Base-by-base conservation (phyloP, 768 basidiomycete genomes). In the Tremella fuciformis region DNA sequence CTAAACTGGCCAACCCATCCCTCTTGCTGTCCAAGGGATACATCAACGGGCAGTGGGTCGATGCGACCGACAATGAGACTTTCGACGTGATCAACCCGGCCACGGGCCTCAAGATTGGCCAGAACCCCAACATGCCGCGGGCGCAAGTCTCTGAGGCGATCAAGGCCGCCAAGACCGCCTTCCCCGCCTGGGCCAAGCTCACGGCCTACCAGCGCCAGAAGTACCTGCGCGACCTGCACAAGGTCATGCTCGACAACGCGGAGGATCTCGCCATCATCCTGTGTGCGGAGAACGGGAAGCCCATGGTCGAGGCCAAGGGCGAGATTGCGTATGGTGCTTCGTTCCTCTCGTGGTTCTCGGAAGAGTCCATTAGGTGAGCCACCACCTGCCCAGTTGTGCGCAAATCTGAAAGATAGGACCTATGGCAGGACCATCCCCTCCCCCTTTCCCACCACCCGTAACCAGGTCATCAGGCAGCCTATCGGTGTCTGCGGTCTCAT, bases 61-160 rank as follows among this genome's bases (percentile, higher is more conserved):
- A 47, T 38, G 42, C 57, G 0, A 46, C 38, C 15, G 63, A 59
- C 13, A 62, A 55, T 6, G 53, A 53, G n/a, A 66, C 66, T 6
- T 69, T 71, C 55, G 49, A 59, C 13, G 58, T 71, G 21, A 53
- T 40, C 18, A 59, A 69, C 50, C 70, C 70, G 8, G 62, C 70
- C 3, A 71, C 60, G 16, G 65, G 64, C 13, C 50, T 57, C 19
- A 58, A 54, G 42, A 18, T 64, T 1, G 58, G 37, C 9, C 55
- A 66, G 15, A 40, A 53, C 24, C 62, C 65, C 34, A 40, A 66
- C 48, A 60, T 60, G 62, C 56, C 87, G 8, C 70, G 88, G 41
- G 81, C 81, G 24, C 91, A 97, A 77, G 87, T 90, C 4, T 85
- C 85, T 66, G 81, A 85, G 61, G 93, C 92, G 18, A 91, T 97